Conservation (phyloP, 352 stramenopile species). For the Phytophthora litchii region DNA sequence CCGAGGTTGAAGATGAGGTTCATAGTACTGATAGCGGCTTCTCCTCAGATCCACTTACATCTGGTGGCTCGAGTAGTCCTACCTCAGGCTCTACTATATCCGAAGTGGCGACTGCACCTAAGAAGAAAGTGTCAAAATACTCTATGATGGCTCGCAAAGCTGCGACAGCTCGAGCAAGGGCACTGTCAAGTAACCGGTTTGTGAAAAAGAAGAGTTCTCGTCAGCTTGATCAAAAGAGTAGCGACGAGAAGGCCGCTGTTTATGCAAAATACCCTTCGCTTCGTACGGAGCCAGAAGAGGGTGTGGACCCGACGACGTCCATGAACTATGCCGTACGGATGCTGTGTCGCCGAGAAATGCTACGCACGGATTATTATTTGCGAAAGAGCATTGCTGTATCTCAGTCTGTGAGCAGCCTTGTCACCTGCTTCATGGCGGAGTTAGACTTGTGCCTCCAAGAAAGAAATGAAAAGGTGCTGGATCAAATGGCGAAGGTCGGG, state of each 20-base stretch:
- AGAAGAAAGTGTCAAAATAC: conserved; percentile 55
- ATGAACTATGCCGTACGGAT: conserved; percentile 66
- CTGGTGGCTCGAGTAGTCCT: conserved; percentile 18
- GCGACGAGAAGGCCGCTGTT: conserved; percentile 38
- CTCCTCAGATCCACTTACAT: conserved; percentile 22
- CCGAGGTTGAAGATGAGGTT: conserved; percentile 47
- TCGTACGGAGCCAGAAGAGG: conserved; percentile 68
- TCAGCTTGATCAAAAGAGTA: conserved; percentile 48
- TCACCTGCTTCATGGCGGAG: conserved; percentile 81
- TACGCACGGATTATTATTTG: conserved; percentile 81
- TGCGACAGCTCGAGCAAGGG: conserved; percentile 58
- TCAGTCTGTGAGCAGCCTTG: conserved; percentile 83
- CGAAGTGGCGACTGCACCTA: conserved; percentile 18
- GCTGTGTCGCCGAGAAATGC: conserved; percentile 74
- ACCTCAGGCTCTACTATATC: conserved; percentile 20
- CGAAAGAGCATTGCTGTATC: conserved; percentile 84
- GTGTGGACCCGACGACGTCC: conserved; percentile 54
- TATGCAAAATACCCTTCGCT: conserved; percentile 72
- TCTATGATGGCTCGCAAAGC: conserved; percentile 68
- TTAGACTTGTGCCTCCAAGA: conserved; percentile 79
- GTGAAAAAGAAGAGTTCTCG: conserved; percentile 48
- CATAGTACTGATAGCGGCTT: conserved; percentile 26
- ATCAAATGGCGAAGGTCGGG: conserved; percentile 72
- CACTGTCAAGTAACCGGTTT: conserved; percentile 49
- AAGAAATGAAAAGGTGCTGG: conserved; percentile 58